A percentile compares a stretch with the other conserved stretches of the same genome.
These are phyloP conservation scores for Ploettnerulaceae sp. DNA, from an alignment of 2,329 filamentous ascomycete species.

Conservation along the genomic window DNA sequence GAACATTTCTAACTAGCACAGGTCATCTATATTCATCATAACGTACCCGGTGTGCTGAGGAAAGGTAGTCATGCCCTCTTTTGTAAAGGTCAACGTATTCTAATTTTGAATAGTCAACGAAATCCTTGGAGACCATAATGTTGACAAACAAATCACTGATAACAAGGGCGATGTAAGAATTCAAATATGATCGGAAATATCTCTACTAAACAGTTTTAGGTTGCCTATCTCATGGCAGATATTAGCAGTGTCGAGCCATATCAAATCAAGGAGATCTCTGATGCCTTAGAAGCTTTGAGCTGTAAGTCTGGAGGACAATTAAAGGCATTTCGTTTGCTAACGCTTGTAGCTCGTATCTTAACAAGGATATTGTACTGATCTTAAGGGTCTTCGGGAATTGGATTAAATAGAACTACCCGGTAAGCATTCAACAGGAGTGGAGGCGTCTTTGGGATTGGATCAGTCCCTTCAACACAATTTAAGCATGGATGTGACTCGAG, in stretches of 20 bases:
- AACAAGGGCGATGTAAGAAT: slow-evolving; percentile 75
- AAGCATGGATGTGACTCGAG: not conserved
- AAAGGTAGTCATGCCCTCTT: slow-evolving; percentile 49
- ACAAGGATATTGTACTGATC: slow-evolving; percentile 36
- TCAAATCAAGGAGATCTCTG: slow-evolving; percentile 82
- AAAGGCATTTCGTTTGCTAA: slow-evolving; percentile 1
- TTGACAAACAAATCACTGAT: slow-evolving; percentile 98
- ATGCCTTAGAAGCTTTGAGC: slow-evolving; percentile 73
- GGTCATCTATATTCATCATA: slow-evolving; percentile 95
- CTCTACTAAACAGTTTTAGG: slow-evolving; percentile 38
- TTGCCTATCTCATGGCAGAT: slow-evolving; percentile 97
- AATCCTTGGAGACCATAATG: slow-evolving; percentile 90
- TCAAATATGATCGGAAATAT: not conserved
- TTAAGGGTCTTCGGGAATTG: not conserved
- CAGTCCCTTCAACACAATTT: slow-evolving; percentile 25
- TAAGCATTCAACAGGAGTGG: slow-evolving; percentile 27
- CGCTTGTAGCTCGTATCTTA: slow-evolving; percentile 35
- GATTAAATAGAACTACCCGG: slow-evolving; percentile 7
- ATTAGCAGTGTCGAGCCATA: slow-evolving; percentile 77
- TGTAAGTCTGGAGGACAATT: slow-evolving; percentile 51
- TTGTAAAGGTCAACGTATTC: slow-evolving; percentile 1
- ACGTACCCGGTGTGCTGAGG: slow-evolving; percentile 89
- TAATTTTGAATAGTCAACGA: slow-evolving; percentile 68
- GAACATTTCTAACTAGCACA: slow-evolving; percentile 33
- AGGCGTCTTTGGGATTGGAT: slow-evolving; percentile 17